These are phyloP conservation scores for Lachancea sp. DNA, from an alignment of 805 yeast species.

Conservation along the genomic window DNA sequence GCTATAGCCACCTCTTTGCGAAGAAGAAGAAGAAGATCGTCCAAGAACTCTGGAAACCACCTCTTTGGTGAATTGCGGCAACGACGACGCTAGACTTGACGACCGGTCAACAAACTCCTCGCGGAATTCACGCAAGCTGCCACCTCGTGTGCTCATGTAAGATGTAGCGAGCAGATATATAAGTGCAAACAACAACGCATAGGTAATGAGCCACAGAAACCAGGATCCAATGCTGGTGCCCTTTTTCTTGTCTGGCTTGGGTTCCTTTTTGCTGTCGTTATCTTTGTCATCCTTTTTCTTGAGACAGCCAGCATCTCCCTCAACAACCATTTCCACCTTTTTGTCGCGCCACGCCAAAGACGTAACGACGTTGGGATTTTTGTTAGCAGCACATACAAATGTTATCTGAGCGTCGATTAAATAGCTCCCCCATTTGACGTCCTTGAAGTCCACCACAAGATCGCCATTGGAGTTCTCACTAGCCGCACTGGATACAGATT, in stretches of 20 bases:
- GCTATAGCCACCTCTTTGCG: slow-evolving; percentile 77
- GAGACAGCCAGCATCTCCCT: slow-evolving; percentile 42
- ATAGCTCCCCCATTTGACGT: slow-evolving; percentile 66
- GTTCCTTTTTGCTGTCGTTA: slow-evolving; percentile 19
- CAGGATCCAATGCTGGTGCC: slow-evolving; percentile 33
- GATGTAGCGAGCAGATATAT: slow-evolving; percentile 62
- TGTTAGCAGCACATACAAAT: slow-evolving; percentile 42
- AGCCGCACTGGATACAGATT: slow-evolving; percentile 25
- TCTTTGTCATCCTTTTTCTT: slow-evolving; percentile 25
- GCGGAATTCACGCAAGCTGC: slow-evolving; percentile 57
- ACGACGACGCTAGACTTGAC: slow-evolving; percentile 47
- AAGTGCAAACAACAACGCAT: slow-evolving; percentile 60
- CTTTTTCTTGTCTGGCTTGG: slow-evolving; percentile 19
- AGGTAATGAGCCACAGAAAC: slow-evolving; percentile 78
- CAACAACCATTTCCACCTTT: slow-evolving; percentile 25
- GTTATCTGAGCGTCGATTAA: slow-evolving; percentile 41
- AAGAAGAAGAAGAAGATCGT: slow-evolving; percentile 39
- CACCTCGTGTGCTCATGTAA: slow-evolving; percentile 68
- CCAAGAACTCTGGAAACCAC: slow-evolving; percentile 61
- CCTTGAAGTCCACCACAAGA: slow-evolving; percentile 39
- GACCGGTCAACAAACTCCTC: slow-evolving; percentile 70
- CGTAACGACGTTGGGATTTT: slow-evolving; percentile 29
- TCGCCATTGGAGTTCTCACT: slow-evolving; percentile 30
- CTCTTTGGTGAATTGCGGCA: slow-evolving; percentile 65
- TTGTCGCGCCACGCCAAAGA: slow-evolving; percentile 23